Conservation (phyloP, 768 basidiomycete species). For the Amanita pallidorosea region DNA sequence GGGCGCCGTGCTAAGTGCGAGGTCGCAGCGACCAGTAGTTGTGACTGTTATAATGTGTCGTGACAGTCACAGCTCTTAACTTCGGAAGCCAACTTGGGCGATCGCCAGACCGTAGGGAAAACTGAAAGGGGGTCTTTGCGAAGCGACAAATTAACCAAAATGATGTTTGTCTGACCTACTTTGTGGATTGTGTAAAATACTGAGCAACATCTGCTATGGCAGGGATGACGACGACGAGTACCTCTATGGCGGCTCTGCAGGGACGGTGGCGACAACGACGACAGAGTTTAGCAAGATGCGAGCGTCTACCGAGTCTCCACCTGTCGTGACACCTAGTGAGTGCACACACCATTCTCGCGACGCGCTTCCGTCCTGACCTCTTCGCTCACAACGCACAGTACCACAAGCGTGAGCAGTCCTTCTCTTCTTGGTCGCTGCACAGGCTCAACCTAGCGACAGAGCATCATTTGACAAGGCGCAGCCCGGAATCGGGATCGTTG, state of each 20-base stretch:
- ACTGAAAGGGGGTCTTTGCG: no score
- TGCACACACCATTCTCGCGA: conserved; percentile 21
- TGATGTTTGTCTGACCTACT: conserved; percentile 2
- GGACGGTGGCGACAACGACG: conserved; percentile 13
- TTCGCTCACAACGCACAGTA: conserved; percentile 32
- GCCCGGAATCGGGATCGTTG: conserved; percentile 37
- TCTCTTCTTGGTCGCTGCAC: conserved; percentile 10
- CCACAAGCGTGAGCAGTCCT: conserved; percentile 50
- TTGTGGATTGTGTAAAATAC: background rate
- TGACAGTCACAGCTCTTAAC: no score
- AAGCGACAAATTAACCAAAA: background rate
- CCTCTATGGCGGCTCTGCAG: conserved; percentile 60
- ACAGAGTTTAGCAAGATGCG: background rate
- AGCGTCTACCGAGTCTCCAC: conserved; percentile 6
- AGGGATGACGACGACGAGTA: conserved; percentile 81
- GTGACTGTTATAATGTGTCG: no score
- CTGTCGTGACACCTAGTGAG: conserved; percentile 13
- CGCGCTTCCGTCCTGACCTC: conserved; percentile 21
- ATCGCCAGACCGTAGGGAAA: no score
- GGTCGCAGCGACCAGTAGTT: no score
- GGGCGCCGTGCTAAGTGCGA: no score
- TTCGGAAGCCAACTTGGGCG: no score
- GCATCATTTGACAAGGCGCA: conserved; percentile 29
- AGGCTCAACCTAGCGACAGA: conserved; percentile 13
- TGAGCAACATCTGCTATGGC: background rate